Evolutionary conservation across 108 stramenopile species (phyloP).

Genomic region (Nitzschia putrida): DNA sequence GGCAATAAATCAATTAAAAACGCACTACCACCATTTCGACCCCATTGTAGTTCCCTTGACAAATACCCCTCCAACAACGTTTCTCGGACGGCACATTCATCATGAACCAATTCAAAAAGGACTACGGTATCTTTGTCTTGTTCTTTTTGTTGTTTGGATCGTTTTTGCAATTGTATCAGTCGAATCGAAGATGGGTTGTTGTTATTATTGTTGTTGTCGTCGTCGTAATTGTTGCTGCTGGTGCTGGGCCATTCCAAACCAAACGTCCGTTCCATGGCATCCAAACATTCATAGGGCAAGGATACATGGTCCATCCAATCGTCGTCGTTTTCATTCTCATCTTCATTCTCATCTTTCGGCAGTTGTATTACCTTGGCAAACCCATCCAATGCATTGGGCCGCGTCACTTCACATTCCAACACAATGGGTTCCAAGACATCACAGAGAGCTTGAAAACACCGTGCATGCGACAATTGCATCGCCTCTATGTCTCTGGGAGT

Average conservation of each 20-base stretch:
- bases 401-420: constrained; percentile 8
- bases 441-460: constrained; percentile 3
- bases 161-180: neutral
- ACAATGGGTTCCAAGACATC: neutral
- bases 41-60: neutral
- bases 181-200: neutral
- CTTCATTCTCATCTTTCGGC: neutral
- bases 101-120: constrained; percentile 7
- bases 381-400: neutral
- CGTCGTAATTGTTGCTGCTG: neutral
- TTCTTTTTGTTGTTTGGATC: too few relatives aligned
- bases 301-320: neutral
- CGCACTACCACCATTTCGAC: neutral
- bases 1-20: constrained; percentile 9
- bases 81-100: constrained; percentile 7
- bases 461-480: constrained; percentile 2
- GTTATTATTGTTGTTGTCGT: neutral
- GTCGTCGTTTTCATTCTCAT: neutral
- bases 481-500: neutral
- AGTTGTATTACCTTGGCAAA: neutral
- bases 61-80: constrained; percentile 5
- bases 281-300: constrained; percentile 12
- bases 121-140: neutral
- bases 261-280: constrained; percentile 5
- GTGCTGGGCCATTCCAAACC: neutral